These are phyloP conservation scores for Amaranthus cruentus DNA, from an alignment of 148 eudicot species.

Conservation along the genomic window DNA sequence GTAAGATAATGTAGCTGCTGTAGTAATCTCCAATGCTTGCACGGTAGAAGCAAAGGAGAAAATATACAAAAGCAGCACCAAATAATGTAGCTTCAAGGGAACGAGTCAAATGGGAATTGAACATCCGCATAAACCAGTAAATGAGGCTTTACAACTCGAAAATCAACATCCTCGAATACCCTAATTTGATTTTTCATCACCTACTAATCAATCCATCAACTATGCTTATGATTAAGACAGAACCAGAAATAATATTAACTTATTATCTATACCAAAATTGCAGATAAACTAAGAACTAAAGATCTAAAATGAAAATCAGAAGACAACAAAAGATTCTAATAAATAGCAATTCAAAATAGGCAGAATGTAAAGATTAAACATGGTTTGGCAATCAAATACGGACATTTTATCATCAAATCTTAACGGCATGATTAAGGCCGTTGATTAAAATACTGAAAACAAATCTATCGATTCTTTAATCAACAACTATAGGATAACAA, in stretches of 20 bases:
- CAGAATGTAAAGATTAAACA: neutral
- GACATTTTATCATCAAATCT: neutral
- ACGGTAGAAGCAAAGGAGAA: neutral
- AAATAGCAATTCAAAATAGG: too few species aligned
- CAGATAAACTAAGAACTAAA: too few species aligned
- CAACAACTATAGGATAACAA: neutral
- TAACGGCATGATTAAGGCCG: neutral
- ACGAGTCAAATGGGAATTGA: slow-evolving; percentile 1
- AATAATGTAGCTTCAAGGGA: neutral
- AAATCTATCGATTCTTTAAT: neutral
- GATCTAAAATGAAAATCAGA: too few species aligned
- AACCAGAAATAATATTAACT: too few species aligned
- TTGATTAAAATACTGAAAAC: neutral
- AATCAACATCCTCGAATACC: too few species aligned
- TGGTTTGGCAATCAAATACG: neutral
- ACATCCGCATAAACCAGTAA: neutral
- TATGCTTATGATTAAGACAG: too few species aligned
- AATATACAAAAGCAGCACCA: neutral
- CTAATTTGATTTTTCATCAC: too few species aligned
- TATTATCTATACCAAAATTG: too few species aligned
- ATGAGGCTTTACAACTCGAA: neutral
- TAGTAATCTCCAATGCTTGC: neutral
- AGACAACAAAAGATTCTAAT: too few species aligned
- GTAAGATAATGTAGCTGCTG: neutral
- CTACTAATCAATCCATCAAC: too few species aligned